A percentile compares a stretch with the other conserved stretches of the same genome.
These are phyloP conservation scores for Cyberlindnera galapagoensis DNA, from an alignment of 805 yeast genomes.

Conservation along the genomic window DNA sequence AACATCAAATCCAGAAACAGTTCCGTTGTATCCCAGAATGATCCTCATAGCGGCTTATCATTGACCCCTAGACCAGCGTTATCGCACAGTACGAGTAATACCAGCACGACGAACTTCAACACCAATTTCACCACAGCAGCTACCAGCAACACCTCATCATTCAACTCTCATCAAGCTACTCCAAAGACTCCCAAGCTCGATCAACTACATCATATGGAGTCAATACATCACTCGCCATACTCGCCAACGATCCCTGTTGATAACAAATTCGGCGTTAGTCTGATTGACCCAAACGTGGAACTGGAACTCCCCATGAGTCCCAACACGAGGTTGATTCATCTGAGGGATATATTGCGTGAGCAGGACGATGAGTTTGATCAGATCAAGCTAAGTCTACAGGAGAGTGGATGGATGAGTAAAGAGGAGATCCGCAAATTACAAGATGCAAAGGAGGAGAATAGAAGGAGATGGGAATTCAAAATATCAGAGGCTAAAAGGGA, in stretches of 20 bases:
- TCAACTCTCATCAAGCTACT: too few relatives aligned
- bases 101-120: slow-evolving; percentile 6
- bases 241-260: slow-evolving; percentile 22
- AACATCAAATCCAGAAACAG: slow-evolving; percentile 5
- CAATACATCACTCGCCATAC: slow-evolving; percentile 6
- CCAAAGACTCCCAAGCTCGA: too few relatives aligned
- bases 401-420: slow-evolving; percentile 23
- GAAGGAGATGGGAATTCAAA: slow-evolving; percentile 21
- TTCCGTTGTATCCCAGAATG: slow-evolving; percentile 3
- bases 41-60: slow-evolving; percentile 1
- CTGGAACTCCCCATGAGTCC: slow-evolving; percentile 11
- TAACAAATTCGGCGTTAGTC: slow-evolving; percentile 19
- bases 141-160: slow-evolving; percentile 2
- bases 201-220: too few relatives aligned
- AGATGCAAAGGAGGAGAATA: slow-evolving; percentile 16
- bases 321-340: slow-evolving; percentile 15
- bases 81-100: too few relatives aligned
- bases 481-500: too few relatives aligned
- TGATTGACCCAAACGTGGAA: slow-evolving; percentile 12
- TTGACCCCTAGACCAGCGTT: neutral
- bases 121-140: slow-evolving; percentile 1
- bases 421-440: slow-evolving; percentile 14
- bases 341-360: slow-evolving; percentile 7
- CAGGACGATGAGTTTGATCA: slow-evolving; percentile 17
- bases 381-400: slow-evolving; percentile 13